Conservation (phyloP, 225 moss, liverwort and hornwort genomes). For the Rhytidiadelphus loreus region DNA sequence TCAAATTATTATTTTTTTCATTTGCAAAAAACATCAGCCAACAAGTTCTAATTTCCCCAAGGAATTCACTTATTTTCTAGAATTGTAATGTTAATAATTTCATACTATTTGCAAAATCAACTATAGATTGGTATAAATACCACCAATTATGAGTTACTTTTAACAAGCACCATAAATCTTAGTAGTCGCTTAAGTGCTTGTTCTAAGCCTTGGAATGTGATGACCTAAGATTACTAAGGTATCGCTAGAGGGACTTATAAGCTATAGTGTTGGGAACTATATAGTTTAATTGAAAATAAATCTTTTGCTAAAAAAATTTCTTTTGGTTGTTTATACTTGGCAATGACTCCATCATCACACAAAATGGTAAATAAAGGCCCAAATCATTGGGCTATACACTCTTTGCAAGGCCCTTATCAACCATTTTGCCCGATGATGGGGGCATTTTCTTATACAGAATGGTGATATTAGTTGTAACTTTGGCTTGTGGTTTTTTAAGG, state of each 20-base stretch:
- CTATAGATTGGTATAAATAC: neutral
- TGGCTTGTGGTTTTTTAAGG: neutral
- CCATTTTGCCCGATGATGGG: fast-evolving
- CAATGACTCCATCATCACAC: neutral
- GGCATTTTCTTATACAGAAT: neutral
- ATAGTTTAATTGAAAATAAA: neutral
- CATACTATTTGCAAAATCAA: neutral
- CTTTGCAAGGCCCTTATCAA: fast-evolving
- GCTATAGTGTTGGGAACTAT: neutral
- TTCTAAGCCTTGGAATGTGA: neutral
- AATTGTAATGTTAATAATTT: neutral
- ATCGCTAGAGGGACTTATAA: too few species aligned
- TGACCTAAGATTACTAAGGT: too few species aligned
- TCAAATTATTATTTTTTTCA: neutral
- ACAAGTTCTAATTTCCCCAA: neutral
- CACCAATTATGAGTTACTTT: neutral
- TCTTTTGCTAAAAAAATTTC: neutral
- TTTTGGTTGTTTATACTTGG: fast-evolving
- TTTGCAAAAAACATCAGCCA: neutral
- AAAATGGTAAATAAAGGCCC: neutral
- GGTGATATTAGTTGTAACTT: neutral
- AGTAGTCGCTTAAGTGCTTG: fast-evolving
- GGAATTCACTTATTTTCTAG: neutral
- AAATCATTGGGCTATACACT: fast-evolving
- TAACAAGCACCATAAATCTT: neutral